Percentiles rank a stretch among this genome's conserved stretches.
phyloP scores from a whole-genome alignment of 257 asterid species.

The Cordia subcordata region DNA sequence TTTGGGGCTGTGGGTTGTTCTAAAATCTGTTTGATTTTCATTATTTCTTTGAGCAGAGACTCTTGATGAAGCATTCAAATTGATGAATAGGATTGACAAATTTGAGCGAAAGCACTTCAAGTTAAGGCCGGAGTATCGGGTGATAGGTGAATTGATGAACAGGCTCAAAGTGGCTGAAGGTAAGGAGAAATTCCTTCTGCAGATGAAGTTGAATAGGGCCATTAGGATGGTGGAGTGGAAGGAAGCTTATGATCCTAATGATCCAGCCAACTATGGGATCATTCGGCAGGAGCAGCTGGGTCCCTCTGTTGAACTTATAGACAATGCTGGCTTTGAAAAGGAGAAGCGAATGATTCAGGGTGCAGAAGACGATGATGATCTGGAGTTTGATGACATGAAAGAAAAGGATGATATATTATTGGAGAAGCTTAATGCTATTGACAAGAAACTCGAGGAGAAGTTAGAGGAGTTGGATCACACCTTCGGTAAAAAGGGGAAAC shows the following conservation, averaged over 20 bases:
- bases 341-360: slow-evolving; percentile 41
- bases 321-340: slow-evolving; percentile 42
- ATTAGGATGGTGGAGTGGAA: slow-evolving; percentile 63
- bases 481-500: slow-evolving; percentile 83
- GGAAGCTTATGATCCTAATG: slow-evolving; percentile 79
- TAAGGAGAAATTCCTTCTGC: slow-evolving; percentile 80
- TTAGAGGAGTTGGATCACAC: slow-evolving; percentile 80
- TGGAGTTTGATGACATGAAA: slow-evolving; percentile 73
- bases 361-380: slow-evolving; percentile 39
- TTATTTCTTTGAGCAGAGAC: slow-evolving; percentile 48
- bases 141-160: slow-evolving; percentile 85
- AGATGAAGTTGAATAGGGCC: slow-evolving; percentile 85
- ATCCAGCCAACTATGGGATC: slow-evolving; percentile 75
- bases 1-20: too few species aligned
- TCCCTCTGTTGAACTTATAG: slow-evolving; percentile 42
- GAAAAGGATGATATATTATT: slow-evolving; percentile 71
- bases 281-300: slow-evolving; percentile 51
- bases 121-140: slow-evolving; percentile 76
- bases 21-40: background rate
- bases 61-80: slow-evolving; percentile 59
- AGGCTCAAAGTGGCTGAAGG: slow-evolving; percentile 86
- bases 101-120: slow-evolving; percentile 75
- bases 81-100: slow-evolving; percentile 71
- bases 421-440: slow-evolving; percentile 70
- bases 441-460: slow-evolving; percentile 68